phyloP scores from a whole-genome alignment of 2,329 filamentous ascomycete genomes.

The Tolypocladium cylindrosporum region DNA sequence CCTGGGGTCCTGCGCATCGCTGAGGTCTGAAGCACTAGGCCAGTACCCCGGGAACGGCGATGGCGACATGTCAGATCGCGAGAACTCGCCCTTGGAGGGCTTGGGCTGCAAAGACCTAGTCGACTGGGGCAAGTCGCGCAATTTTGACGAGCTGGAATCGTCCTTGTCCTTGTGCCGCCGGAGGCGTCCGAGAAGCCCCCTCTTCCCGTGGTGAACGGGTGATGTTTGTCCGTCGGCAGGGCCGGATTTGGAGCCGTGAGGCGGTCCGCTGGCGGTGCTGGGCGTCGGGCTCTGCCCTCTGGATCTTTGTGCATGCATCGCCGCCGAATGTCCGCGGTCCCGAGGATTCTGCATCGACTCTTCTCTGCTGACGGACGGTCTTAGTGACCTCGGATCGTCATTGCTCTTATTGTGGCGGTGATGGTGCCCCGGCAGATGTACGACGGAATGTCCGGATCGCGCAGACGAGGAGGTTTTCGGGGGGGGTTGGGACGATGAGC shows the following conservation, averaged over 20 bases:
- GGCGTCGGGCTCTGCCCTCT: slow-evolving; percentile 77
- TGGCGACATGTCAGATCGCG: slow-evolving; percentile 27
- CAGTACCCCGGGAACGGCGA: slow-evolving; percentile 23
- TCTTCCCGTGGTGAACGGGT: slow-evolving; percentile 42
- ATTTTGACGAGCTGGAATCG: slow-evolving; percentile 28
- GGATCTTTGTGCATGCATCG: slow-evolving; percentile 36
- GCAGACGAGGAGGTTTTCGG: slow-evolving; percentile 54
- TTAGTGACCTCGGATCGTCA: slow-evolving; percentile 54
- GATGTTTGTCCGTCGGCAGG: slow-evolving; percentile 47
- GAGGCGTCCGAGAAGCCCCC: slow-evolving; percentile 39
- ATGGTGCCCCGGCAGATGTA: slow-evolving; percentile 55
- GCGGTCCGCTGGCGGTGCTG: slow-evolving; percentile 53
- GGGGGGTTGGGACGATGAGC: slow-evolving; percentile 31
- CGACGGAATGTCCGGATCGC: slow-evolving; percentile 47
- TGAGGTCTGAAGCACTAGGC: slow-evolving; percentile 16
- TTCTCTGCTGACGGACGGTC: slow-evolving; percentile 68
- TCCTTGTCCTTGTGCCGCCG: slow-evolving; percentile 47
- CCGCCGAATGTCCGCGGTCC: slow-evolving; percentile 38
- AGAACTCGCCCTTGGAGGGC: slow-evolving; percentile 36
- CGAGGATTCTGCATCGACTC: slow-evolving; percentile 40
- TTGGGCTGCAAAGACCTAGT: slow-evolving; percentile 42
- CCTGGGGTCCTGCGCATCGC: slow-evolving; percentile 19
- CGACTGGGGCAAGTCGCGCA: slow-evolving; percentile 41
- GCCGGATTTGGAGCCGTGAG: slow-evolving; percentile 36
- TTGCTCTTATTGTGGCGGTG: slow-evolving; percentile 62